A percentile compares a stretch with the other conserved stretches of the same genome.
Conservation (phyloP, 1,139 yeast genomes). For the Lodderomyces metapsilosis region DNA sequence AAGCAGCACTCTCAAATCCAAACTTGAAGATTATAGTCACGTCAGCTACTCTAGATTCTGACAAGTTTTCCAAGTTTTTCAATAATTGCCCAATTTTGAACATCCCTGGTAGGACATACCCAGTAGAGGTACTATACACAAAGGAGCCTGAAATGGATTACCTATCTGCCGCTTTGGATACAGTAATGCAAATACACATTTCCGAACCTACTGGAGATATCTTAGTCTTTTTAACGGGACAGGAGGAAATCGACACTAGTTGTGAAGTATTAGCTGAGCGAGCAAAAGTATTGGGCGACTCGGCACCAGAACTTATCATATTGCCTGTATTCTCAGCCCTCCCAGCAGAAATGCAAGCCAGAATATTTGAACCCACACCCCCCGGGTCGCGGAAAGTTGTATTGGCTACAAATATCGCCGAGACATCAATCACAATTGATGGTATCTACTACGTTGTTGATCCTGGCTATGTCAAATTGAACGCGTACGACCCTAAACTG, state of each 20-base stretch:
- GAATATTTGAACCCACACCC: constrained; percentile 76
- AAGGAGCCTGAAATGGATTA: constrained; percentile 85
- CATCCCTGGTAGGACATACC: constrained; percentile 88
- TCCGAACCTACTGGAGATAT: constrained; percentile 67
- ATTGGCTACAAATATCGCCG: constrained; percentile 79
- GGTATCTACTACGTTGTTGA: constrained; percentile 77
- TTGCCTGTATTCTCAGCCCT: constrained; percentile 85
- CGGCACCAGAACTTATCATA: constrained; percentile 65
- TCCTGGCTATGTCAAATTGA: constrained; percentile 78
- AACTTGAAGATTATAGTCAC: constrained; percentile 78
- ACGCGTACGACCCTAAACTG: constrained; percentile 69
- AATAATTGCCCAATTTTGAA: constrained; percentile 74
- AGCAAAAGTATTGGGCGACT: constrained; percentile 62
- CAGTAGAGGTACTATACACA: constrained; percentile 78
- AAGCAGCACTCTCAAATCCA: constrained; percentile 69
- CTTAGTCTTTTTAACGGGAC: constrained; percentile 83
- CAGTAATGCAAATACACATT: constrained; percentile 79
- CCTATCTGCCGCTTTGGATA: constrained; percentile 74
- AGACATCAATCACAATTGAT: constrained; percentile 78
- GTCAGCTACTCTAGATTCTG: constrained; percentile 89
- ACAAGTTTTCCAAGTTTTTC: constrained; percentile 77
- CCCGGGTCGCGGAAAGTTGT: constrained; percentile 68
- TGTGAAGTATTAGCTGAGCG: constrained; percentile 73
- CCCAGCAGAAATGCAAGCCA: constrained; percentile 72
- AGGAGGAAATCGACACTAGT: constrained; percentile 89